Evolutionary conservation across 2,329 filamentous ascomycete species (phyloP), one percentile per base, ranked within the genome.

Genomic region (Xylaria multiplex): DNA sequence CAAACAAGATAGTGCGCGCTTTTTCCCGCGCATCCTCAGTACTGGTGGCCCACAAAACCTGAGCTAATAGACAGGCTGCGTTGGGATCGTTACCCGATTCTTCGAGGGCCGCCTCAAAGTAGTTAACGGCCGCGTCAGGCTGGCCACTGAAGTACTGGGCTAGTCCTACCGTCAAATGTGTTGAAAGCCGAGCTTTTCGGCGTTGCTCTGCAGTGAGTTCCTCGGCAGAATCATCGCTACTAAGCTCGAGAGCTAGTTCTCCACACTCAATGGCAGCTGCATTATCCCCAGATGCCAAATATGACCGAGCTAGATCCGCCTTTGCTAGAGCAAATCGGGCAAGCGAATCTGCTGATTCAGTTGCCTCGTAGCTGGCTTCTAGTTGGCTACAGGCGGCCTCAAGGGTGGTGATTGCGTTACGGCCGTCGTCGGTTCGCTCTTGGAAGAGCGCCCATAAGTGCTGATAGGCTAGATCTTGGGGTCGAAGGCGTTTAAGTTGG

Each of bases 31-130:
- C 91, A 0, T 89, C 85, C 6, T 90, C 87, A 0, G 89, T 88
- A 8, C 92, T 93, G 70, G 93, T 93, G 0, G 94, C 94, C 95
- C 96, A 99, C 0, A 98, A 85, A 0, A 98, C 92, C 78, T 98
- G 93, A 0, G 94, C 92, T 13, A 98, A 84, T 13, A 97, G 84
- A 74, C 94, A 97, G 0, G 93, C 90, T 1, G 95, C 91, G 74
- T 97, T 93, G 0, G 94, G 91, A 67, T 93, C 89, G 43, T 87
- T 86, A 35, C 87, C 81, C 0, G 91, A 93, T 76, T 97, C 93
- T 62, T 90, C 84, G 7, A 98, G 83, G 0, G 93, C 93, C 2
- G 88, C 84, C 69, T 93, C 88, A 78, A 99, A 97, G 80, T 91
- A 93, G 11, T 86, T 83, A 30, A 97, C 88, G 0, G 93, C 91